Evolutionary conservation across 106 monocot genomes (phyloP).

Genomic region (Platanthera guangdongensis): DNA sequence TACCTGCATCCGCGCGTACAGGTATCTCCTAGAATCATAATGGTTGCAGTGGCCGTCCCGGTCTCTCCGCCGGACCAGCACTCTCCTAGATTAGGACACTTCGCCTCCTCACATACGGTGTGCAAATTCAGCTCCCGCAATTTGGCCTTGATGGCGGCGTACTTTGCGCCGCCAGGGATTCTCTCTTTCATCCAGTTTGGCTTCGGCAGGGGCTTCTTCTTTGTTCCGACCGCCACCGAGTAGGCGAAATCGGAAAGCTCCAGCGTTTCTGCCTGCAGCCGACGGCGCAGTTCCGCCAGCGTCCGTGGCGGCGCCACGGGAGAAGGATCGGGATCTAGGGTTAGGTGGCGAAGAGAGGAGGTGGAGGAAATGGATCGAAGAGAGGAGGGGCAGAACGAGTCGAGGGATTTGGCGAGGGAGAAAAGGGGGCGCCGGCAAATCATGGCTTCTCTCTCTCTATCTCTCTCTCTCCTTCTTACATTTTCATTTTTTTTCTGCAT

Average conservation of each 20-base stretch:
- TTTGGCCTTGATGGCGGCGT: conserved; percentile 83
- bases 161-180: conserved; percentile 77
- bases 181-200: conserved; percentile 93
- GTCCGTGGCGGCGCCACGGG: conserved; percentile 21
- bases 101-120: conserved; percentile 95
- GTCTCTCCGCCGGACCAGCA: conserved; percentile 99
- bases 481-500: no score
- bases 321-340: conserved; percentile 13
- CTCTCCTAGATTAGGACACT: conserved; percentile 87
- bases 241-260: conserved; percentile 68
- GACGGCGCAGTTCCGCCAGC: conserved; percentile 47
- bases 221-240: conserved; percentile 84
- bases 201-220: conserved; percentile 80
- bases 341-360: conserved; percentile 14
- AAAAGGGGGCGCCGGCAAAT: conserved; percentile 19
- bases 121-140: conserved; percentile 81
- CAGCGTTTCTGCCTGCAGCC: conserved; percentile 48
- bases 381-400: not conserved
- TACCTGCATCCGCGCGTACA: conserved; percentile 92
- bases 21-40: conserved; percentile 95
- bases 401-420: conserved; percentile 32
- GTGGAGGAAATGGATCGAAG: conserved; percentile 9
- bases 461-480: no score
- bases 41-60: conserved; percentile 90
- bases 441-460: not conserved